Conservation (phyloP, 2,329 filamentous ascomycete species). For the Chaetothyriales sp. region DNA sequence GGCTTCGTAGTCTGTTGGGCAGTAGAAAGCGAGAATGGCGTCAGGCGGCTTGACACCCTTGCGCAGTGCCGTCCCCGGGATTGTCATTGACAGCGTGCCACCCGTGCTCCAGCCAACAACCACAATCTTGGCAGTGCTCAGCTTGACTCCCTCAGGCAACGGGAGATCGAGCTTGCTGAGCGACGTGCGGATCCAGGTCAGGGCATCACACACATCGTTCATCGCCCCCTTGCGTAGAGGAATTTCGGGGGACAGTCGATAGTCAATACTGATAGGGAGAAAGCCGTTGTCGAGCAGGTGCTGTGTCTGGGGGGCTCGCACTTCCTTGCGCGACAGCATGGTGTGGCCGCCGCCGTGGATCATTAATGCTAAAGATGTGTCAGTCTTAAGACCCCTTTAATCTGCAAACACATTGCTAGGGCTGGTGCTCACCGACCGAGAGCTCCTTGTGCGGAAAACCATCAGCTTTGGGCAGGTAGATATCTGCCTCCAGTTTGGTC, state of each 20-base stretch:
- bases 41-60: slow-evolving; percentile 14
- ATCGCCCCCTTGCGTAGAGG: slow-evolving; percentile 33
- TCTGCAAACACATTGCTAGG: too few species aligned
- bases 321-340: slow-evolving; percentile 15
- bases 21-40: too few species aligned
- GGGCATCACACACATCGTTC: slow-evolving; percentile 30
- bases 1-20: too few species aligned
- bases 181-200: slow-evolving; percentile 25
- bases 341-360: slow-evolving; percentile 19
- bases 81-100: slow-evolving; percentile 32
- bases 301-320: slow-evolving; percentile 22
- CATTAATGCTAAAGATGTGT: slow-evolving; percentile 11
- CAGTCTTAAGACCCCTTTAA: too few species aligned
- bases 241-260: slow-evolving; percentile 36
- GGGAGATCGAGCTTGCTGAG: slow-evolving; percentile 16
- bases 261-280: slow-evolving; percentile 36
- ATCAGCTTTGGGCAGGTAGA: too few species aligned
- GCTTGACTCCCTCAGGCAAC: not conserved
- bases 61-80: slow-evolving; percentile 24
- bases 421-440: too few species aligned
- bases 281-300: slow-evolving; percentile 27
- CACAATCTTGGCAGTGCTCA: slow-evolving; percentile 23
- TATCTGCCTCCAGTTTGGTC: too few species aligned
- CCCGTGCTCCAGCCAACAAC: slow-evolving; percentile 37
- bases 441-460: too few species aligned